Evolutionary conservation across 1,139 yeast genomes (phyloP), one percentile per base, ranked within the genome.

Genomic region (Eremothecium cymbalariae): DNA sequence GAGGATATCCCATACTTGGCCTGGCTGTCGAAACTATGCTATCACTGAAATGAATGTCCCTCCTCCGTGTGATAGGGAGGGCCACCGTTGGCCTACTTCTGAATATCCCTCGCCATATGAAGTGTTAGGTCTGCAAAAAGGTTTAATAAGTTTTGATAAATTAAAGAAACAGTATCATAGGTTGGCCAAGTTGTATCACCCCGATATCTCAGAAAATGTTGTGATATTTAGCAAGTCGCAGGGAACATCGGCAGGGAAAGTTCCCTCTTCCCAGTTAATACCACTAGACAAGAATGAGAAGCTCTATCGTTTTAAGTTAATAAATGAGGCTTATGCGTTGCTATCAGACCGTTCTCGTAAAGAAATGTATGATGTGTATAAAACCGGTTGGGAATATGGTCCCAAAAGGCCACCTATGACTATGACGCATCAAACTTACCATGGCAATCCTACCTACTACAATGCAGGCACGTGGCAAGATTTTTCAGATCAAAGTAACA

Each of bases 141-240:
- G 26, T 16, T 30, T 38, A 19, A 62, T 74, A 44, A 63, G 69
- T 46, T 48, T 55, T 36, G 57, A 60, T 32, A 47, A 57, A 16
- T 54, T 88, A 38, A 78, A 79, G 51, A 45, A 57, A 22, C 64
- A 64, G 27, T 88, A 83, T 54, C 68, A 70, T 46, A 67, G 70
- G 37, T 69, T 77, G 37, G 90, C 93, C 11, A 85, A 83, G 56
- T 53, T 77, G 6, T 88, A 90, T 51, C 97, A 90, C 51, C 97
- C 98, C 0, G 98, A 90, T 59, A 61, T 78, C 4, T 56, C 65
- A 9, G 51, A 52, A 9, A 43, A 58, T 11, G 51, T 45, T 4
- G 49, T 60, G 4, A 43, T 58, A 9, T 51, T 64, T 16, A 51
- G 38, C 18, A 29, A 39, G 17, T 33, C 18, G 18, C 23, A 24